Evolutionary conservation across 2,329 filamentous ascomycete species (phyloP), one percentile per base, ranked within the genome.

Genomic region (Pestalotiopsis fici): DNA sequence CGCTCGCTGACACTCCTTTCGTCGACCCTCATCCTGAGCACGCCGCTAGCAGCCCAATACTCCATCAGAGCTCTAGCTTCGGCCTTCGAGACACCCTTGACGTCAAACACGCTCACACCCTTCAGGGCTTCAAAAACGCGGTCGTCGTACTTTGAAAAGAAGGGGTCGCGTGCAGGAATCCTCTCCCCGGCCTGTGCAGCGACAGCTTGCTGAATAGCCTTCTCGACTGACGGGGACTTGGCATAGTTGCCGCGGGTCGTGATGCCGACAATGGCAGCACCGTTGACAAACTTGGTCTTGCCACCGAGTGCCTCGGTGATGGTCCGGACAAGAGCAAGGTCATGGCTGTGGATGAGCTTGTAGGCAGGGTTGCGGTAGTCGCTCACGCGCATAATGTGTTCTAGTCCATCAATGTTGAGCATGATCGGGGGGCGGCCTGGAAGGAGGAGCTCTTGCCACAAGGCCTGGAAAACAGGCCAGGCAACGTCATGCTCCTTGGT

Each of bases 1-100:
- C 93, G 93, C 85, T 97, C 92, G 25, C 87, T 85, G 43, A 98
- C 91, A 69, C 87, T 85, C 70, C 83, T 83, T 75, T 95, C 90
- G 74, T 93, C 90, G 62, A 98, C 85, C 59, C 83, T 85, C 69
- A 87, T 84, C 70, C 92, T 88, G 76, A 97, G 78, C 77, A 97
- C 84, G 13, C 95, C 96, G 78, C 93, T 97, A 43, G 88, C 89
- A 4, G 93, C 94, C 85, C 95, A 98, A 82, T 98, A 98, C 83
- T 98, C 94, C 89, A 98, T 91, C 73, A 97, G 83, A 0, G 89
- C 86, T 68, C 91, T 88, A 12, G 93, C 90, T 81, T 98, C 95
- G 2, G 86, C 81, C 80, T 91, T 93, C 73, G 83, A 91, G 71
- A 98, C 75, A 9, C 93, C 92, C 55, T 87, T 85, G 23, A 97